These are phyloP conservation scores for Pulveroboletus frians DNA, from an alignment of 768 basidiomycete genomes.

Conservation along the genomic window DNA sequence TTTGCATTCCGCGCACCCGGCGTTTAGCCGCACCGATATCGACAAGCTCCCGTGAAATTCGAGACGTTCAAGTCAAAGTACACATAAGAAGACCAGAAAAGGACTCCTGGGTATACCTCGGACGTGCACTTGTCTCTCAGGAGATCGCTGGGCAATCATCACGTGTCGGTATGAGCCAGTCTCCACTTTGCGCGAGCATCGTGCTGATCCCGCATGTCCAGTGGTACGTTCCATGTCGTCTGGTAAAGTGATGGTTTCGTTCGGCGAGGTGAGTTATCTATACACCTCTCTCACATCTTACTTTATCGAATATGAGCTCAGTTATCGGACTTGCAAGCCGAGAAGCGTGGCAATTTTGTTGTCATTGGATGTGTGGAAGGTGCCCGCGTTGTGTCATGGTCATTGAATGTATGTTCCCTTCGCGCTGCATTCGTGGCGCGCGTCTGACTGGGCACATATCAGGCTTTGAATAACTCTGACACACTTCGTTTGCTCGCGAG, in stretches of 20 bases:
- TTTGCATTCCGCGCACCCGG: background rate
- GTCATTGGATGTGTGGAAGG: slow-evolving; percentile 78
- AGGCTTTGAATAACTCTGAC: slow-evolving; percentile 82
- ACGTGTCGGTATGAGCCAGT: slow-evolving; percentile 60
- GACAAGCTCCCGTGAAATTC: slow-evolving; percentile 49
- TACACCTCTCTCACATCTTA: background rate
- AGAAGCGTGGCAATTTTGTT: slow-evolving; percentile 84
- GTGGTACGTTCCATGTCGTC: slow-evolving; percentile 48
- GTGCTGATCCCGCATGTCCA: slow-evolving; percentile 9
- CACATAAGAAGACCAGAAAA: slow-evolving; percentile 75
- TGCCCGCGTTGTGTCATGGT: slow-evolving; percentile 75
- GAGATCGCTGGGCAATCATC: slow-evolving; percentile 73
- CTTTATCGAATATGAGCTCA: slow-evolving; percentile 21
- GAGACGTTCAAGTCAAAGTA: slow-evolving; percentile 79
- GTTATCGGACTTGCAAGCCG: slow-evolving; percentile 72
- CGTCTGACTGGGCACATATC: slow-evolving; percentile 12
- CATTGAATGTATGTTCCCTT: slow-evolving; percentile 57
- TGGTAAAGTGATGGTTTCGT: slow-evolving; percentile 64
- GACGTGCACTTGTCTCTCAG: slow-evolving; percentile 70
- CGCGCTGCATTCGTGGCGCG: slow-evolving; percentile 1
- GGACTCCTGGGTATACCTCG: slow-evolving; percentile 79
- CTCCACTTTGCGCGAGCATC: background rate
- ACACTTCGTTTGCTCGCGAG: slow-evolving; percentile 76
- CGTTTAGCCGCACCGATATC: slow-evolving; percentile 22
- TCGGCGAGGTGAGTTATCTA: slow-evolving; percentile 54